Percentiles rank a stretch among this genome's conserved stretches.
These are phyloP conservation scores for sorghum (Sorghum bicolor) DNA, from an alignment of 176 grass and related monocot species.

Conservation along the genomic window DNA sequence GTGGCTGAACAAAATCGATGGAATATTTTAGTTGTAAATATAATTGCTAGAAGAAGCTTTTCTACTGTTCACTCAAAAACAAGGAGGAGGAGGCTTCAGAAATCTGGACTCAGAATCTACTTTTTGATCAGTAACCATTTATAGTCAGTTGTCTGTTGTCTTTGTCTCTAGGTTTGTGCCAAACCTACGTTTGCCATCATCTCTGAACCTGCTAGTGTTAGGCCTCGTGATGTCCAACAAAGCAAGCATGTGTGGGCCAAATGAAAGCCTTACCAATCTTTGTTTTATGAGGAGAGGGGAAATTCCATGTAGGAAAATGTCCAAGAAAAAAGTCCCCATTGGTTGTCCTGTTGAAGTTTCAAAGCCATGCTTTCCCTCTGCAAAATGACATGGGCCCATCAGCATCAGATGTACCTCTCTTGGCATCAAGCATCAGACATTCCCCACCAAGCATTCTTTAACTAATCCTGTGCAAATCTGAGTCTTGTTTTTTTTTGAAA, in stretches of 20 bases:
- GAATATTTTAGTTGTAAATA: background rate
- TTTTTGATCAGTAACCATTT: background rate
- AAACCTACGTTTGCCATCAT: background rate
- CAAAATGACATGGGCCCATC: conserved; percentile 20
- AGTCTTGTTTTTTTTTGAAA: background rate
- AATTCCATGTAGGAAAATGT: background rate
- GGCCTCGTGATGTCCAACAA: conserved; percentile 12
- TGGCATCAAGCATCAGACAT: background rate
- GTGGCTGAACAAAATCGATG: background rate
- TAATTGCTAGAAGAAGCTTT: background rate
- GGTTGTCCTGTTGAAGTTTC: background rate
- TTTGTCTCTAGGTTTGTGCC: background rate
- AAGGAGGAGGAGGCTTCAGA: background rate
- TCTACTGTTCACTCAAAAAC: background rate
- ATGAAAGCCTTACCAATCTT: conserved; percentile 19
- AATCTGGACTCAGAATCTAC: background rate
- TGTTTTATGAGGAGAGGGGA: conserved; percentile 19
- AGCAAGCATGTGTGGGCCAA: conserved; percentile 17
- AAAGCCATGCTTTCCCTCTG: background rate
- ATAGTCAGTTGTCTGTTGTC: background rate
- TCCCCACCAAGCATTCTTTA: conserved; percentile 10
- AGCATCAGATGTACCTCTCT: conserved; percentile 16
- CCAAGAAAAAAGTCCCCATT: conserved; percentile 3
- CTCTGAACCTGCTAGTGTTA: background rate
- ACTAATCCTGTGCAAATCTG: background rate